phyloP scores from a whole-genome alignment of 2,329 filamentous ascomycete species.

The Cladophialophora yegresii region DNA sequence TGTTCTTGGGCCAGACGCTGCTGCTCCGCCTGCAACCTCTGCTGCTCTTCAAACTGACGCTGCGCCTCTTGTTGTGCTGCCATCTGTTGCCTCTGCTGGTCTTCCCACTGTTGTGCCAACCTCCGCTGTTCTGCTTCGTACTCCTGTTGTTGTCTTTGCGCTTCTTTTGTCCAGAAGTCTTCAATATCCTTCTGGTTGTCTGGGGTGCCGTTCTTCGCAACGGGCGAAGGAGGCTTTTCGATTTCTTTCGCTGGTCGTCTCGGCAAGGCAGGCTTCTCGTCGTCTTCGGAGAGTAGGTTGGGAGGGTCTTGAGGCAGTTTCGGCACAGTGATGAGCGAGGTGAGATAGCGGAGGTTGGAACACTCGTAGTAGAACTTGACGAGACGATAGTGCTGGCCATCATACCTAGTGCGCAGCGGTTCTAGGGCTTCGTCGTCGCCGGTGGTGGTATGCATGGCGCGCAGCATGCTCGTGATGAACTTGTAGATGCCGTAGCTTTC shows the following conservation, averaged over 20 bases:
- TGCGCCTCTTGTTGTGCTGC: constrained; percentile 82
- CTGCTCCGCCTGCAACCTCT: constrained; percentile 81
- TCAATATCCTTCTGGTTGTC: constrained; percentile 87
- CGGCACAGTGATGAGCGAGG: constrained; percentile 91
- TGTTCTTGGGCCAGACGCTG: constrained; percentile 89
- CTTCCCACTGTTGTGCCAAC: constrained; percentile 81
- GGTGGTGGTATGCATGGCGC: constrained; percentile 94
- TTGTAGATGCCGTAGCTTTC: constrained; percentile 99
- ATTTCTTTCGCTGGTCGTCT: constrained; percentile 70
- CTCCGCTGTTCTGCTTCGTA: constrained; percentile 93
- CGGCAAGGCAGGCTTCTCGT: constrained; percentile 78
- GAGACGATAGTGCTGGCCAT: constrained; percentile 93
- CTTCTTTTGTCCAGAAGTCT: constrained; percentile 96
- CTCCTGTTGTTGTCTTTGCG: constrained; percentile 86
- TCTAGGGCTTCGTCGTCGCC: constrained; percentile 91
- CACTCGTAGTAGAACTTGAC: constrained; percentile 99
- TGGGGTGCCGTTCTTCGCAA: constrained; percentile 63
- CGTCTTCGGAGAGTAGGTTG: constrained; percentile 82
- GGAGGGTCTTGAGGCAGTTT: constrained; percentile 94
- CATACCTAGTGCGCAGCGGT: constrained; percentile 82
- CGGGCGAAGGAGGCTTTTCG: constrained; percentile 69
- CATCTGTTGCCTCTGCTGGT: constrained; percentile 77
- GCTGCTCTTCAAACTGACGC: constrained; percentile 94
- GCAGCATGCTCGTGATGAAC: constrained; percentile 98
- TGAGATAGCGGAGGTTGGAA: constrained; percentile 94